A percentile compares a stretch with the other conserved stretches of the same genome.
phyloP scores from a whole-genome alignment of 2,329 filamentous ascomycete species.

The Geosmithia flava region DNA sequence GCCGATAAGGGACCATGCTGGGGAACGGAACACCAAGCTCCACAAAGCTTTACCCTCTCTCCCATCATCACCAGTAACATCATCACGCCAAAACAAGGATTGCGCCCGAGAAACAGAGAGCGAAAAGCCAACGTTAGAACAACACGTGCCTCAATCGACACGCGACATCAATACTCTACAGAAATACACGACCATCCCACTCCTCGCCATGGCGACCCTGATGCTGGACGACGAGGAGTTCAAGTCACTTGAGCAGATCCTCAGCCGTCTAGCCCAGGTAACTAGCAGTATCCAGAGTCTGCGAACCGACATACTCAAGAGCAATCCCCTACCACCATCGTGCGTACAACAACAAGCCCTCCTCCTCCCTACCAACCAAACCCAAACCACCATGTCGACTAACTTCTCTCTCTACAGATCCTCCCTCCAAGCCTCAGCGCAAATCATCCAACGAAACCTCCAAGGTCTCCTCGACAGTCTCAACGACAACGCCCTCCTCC shows the following conservation, averaged over 20 bases:
- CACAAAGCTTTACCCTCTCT: too few species aligned
- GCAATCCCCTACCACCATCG: constrained; percentile 56
- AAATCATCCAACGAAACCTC: constrained; percentile 61
- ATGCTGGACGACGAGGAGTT: constrained; percentile 45
- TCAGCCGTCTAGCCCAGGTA: constrained; percentile 56
- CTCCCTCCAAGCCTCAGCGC: constrained; percentile 59
- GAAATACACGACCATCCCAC: too few species aligned
- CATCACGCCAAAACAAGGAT: too few species aligned
- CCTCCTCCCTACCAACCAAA: too few species aligned
- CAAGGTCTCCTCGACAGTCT: constrained; percentile 53
- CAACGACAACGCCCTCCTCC: constrained; percentile 51
- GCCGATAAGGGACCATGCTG: too few species aligned
- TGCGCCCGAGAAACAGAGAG: too few species aligned
- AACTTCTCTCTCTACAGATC: constrained; percentile 29
- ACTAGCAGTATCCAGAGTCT: constrained; percentile 56
- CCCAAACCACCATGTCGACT: neutral
- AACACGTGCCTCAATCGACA: too few species aligned
- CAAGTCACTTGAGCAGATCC: constrained; percentile 58
- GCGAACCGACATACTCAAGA: constrained; percentile 44
- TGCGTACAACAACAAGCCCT: constrained; percentile 18
- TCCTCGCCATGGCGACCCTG: constrained; percentile 25
- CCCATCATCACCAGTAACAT: too few species aligned
- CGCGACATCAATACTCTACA: too few species aligned
- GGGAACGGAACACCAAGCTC: too few species aligned
- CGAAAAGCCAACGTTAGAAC: too few species aligned